Evolutionary conservation across 192 early-diverging fungal species (phyloP).

Genomic region (Physocladia obscura): DNA sequence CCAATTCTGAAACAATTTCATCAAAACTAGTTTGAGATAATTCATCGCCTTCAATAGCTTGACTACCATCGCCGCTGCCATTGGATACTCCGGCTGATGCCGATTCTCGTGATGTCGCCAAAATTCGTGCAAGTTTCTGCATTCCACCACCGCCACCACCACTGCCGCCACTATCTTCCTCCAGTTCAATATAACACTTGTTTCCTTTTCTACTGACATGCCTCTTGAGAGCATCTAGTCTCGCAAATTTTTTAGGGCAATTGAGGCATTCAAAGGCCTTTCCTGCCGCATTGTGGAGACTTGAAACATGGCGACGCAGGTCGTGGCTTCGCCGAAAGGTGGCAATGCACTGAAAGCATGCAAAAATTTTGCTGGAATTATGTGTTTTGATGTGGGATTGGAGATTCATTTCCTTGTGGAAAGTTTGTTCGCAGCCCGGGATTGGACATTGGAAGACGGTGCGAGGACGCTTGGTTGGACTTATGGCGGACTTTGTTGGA

Average conservation of each 20-base stretch:
- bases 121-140: neutral
- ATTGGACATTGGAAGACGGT: neutral
- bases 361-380: constrained; percentile 37
- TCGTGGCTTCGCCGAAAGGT: constrained; percentile 54
- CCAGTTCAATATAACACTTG: constrained; percentile 36
- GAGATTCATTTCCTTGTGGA: constrained; percentile 42
- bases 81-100: too few species aligned
- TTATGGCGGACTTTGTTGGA: too few species aligned
- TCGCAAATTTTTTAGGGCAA: constrained; percentile 52
- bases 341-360: constrained; percentile 48
- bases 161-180: too few species aligned
- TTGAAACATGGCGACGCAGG: constrained; percentile 48
- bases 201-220: constrained; percentile 36
- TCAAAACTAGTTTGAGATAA: too few species aligned
- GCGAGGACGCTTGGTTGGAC: neutral
- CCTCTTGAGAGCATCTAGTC: constrained; percentile 50
- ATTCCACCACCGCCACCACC: constrained; percentile 13
- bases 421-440: constrained; percentile 44
- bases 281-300: constrained; percentile 45
- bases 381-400: constrained; percentile 54
- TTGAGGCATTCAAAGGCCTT: constrained; percentile 52
- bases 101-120: too few species aligned
- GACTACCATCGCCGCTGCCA: too few species aligned
- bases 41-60: too few species aligned
- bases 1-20: too few species aligned